Evolutionary conservation across 192 early-diverging fungal genomes (phyloP).

Genomic region (Spizellomyces punctatus): DNA sequence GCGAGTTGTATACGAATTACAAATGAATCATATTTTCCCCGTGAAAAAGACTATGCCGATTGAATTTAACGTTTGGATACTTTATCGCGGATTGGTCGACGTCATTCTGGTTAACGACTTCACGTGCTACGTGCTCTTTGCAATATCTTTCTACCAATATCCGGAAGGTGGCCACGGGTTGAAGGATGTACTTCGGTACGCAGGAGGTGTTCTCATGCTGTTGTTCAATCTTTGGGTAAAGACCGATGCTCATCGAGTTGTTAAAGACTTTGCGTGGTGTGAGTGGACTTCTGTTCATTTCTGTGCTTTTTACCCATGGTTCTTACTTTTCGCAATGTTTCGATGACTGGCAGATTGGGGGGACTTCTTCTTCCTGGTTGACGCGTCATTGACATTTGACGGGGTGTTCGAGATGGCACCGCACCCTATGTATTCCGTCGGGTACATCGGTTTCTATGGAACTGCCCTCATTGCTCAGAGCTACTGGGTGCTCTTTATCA

Average conservation of each 20-base stretch:
- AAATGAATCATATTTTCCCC: not conserved
- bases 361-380: constrained; percentile 96
- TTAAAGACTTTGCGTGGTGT: constrained; percentile 99
- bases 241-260: constrained; percentile 89
- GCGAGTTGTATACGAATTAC: not conserved
- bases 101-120: constrained; percentile 94
- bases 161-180: constrained; percentile 50
- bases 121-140: constrained; percentile 80
- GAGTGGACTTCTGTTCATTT: constrained; percentile 39
- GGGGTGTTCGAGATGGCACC: constrained; percentile 96
- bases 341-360: constrained; percentile 79
- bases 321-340: not conserved
- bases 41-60: constrained; percentile 68
- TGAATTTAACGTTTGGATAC: constrained; percentile 96
- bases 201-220: constrained; percentile 77
- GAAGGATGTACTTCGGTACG: constrained; percentile 68
- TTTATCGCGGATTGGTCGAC: constrained; percentile 93
- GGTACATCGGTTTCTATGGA: constrained; percentile 96
- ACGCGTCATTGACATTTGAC: constrained; percentile 77
- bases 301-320: not conserved
- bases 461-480: constrained; percentile 87
- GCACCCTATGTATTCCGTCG: constrained; percentile 99
- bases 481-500: constrained; percentile 89
- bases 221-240: constrained; percentile 96
- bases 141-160: constrained; percentile 75